A percentile compares a stretch with the other conserved stretches of the same genome.
phyloP scores from a whole-genome alignment of 345 rosid genomes.

The Clausena lansium region DNA sequence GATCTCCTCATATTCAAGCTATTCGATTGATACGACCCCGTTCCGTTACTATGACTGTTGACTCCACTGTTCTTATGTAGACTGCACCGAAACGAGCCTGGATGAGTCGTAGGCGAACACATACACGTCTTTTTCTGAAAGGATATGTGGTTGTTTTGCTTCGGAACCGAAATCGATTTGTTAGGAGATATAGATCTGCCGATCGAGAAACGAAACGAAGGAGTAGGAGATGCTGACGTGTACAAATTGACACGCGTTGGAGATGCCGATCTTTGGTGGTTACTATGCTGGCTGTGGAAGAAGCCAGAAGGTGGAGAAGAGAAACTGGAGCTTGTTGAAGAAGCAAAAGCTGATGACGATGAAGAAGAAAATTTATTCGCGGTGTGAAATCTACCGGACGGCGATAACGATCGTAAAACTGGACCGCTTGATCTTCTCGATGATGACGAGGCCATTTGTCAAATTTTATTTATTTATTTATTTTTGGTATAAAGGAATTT shows the following conservation, averaged over 20 bases:
- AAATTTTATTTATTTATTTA: not conserved
- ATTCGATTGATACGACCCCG: constrained; percentile 41
- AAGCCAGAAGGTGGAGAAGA: constrained; percentile 40
- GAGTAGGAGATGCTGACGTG: constrained; percentile 30
- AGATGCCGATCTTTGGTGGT: constrained; percentile 53
- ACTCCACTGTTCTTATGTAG: constrained; percentile 52
- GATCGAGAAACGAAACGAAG: constrained; percentile 56
- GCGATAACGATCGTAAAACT: constrained; percentile 52
- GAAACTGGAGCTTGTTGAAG: constrained; percentile 57
- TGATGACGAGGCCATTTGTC: constrained; percentile 36
- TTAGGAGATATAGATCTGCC: constrained; percentile 58
- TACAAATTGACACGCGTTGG: constrained; percentile 66
- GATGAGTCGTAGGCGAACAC: constrained; percentile 94
- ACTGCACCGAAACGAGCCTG: constrained; percentile 80
- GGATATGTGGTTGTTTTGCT: constrained; percentile 34
- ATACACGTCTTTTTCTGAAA: constrained; percentile 53
- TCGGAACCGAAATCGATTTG: constrained; percentile 48
- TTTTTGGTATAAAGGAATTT: too few species aligned
- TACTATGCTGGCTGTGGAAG: constrained; percentile 28
- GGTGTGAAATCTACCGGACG: constrained; percentile 41
- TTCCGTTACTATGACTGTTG: constrained; percentile 24
- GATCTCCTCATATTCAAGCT: constrained; percentile 78
- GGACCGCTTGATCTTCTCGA: constrained; percentile 56
- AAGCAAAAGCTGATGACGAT: constrained; percentile 57
- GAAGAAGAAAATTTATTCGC: constrained; percentile 19